Evolutionary conservation across 2,329 filamentous ascomycete species (phyloP).

Genomic region (Colletotrichum tamarilloi): DNA sequence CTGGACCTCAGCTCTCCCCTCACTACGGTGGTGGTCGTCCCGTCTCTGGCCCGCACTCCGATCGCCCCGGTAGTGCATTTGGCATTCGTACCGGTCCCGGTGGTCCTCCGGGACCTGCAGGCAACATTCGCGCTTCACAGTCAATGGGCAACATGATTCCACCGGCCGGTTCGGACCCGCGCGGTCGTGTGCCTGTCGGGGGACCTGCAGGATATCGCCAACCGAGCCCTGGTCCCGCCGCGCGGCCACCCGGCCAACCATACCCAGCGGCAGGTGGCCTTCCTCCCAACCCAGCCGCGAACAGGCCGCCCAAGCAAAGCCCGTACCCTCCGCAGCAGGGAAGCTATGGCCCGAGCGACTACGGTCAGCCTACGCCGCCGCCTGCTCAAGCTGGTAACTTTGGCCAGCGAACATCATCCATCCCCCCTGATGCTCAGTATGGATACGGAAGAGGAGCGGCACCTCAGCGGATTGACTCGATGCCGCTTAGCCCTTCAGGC

Average conservation of each 20-base stretch:
- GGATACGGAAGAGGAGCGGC: conserved; percentile 40
- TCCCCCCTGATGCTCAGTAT: conserved; percentile 42
- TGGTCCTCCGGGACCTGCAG: conserved; percentile 19
- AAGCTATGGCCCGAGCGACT: conserved; percentile 34
- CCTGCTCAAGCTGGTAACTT: conserved; percentile 48
- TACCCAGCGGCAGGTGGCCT: conserved; percentile 43
- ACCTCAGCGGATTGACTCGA: conserved; percentile 47
- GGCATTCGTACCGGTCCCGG: conserved; percentile 56
- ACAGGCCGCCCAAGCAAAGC: conserved; percentile 52
- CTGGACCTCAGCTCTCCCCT: conserved; percentile 47
- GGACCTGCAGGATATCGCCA: conserved; percentile 54
- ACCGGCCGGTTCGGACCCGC: conserved; percentile 52
- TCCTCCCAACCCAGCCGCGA: conserved; percentile 47
- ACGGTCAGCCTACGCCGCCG: conserved; percentile 35
- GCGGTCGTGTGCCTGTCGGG: conserved; percentile 55
- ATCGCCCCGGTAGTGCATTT: conserved; percentile 64
- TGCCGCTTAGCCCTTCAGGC: conserved; percentile 38
- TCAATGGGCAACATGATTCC: conserved; percentile 60
- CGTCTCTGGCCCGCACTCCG: conserved; percentile 58
- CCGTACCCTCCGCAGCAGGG: conserved; percentile 41
- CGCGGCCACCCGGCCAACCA: conserved; percentile 41
- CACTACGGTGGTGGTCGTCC: conserved; percentile 60
- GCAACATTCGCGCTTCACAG: conserved; percentile 52
- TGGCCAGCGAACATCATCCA: conserved; percentile 50
- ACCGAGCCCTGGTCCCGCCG: conserved; percentile 49